phyloP scores from a whole-genome alignment of 371 early-diverging fungal species.

The Rhizopus stolonifer region DNA sequence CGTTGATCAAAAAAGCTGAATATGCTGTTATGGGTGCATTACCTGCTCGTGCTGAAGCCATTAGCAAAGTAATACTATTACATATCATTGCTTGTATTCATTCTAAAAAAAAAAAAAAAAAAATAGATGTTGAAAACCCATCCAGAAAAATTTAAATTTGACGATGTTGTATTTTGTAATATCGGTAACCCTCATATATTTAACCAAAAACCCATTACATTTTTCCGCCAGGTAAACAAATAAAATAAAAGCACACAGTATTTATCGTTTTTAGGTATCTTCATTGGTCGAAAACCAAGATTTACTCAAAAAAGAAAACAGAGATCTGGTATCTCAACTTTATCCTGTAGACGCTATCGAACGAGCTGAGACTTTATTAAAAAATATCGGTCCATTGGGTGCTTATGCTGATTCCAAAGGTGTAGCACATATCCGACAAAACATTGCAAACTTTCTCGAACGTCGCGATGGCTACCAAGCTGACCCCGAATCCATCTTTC shows the following conservation, averaged over 20 bases:
- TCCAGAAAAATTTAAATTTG: constrained; percentile 57
- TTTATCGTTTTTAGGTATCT: constrained; percentile 58
- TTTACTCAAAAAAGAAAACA: constrained; percentile 60
- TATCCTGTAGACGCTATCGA: constrained; percentile 83
- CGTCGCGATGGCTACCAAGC: constrained; percentile 81
- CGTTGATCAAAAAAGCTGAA: constrained; percentile 71
- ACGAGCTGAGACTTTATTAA: constrained; percentile 72
- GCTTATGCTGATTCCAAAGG: constrained; percentile 97
- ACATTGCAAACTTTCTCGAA: constrained; percentile 84
- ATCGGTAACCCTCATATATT: constrained; percentile 97
- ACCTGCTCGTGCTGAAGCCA: constrained; percentile 89
- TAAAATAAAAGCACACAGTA: neutral
- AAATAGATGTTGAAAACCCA: too few species aligned
- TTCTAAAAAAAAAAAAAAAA: too few species aligned
- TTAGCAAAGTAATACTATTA: constrained; percentile 24
- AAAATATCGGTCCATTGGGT: constrained; percentile 75
- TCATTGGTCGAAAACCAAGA: constrained; percentile 87
- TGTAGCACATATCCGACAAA: constrained; percentile 74
- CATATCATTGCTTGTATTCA: too few species aligned
- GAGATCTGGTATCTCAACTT: constrained; percentile 51
- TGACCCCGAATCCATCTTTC: constrained; percentile 76
- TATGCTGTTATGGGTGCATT: constrained; percentile 97
- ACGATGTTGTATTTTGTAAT: constrained; percentile 79
- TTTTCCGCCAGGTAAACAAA: constrained; percentile 82
- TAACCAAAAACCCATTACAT: constrained; percentile 90